These are phyloP conservation scores for Arabis hirsuta DNA, from an alignment of 345 rosid species.

Conservation along the genomic window DNA sequence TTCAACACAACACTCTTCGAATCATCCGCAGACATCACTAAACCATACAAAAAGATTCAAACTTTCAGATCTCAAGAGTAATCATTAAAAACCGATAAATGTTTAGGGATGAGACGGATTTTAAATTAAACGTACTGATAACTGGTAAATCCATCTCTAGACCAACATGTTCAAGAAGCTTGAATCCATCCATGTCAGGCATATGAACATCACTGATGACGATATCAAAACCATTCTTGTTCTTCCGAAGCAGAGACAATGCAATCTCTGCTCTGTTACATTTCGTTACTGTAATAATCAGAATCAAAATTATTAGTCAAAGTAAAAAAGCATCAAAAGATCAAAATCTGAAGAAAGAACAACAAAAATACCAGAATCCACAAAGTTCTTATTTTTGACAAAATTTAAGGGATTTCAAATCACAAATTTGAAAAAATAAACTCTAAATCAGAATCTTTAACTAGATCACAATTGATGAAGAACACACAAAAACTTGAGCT, in stretches of 20 bases:
- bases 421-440: background rate
- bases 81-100: background rate
- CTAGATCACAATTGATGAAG: conserved; percentile 1
- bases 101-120: background rate
- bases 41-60: background rate
- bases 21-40: conserved; percentile 95
- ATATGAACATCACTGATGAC: conserved; percentile 88
- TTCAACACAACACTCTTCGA: conserved; percentile 66
- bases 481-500: background rate
- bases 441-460: background rate
- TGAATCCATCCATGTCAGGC: conserved; percentile 91
- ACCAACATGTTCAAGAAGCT: conserved; percentile 71
- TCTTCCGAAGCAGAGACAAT: conserved; percentile 55
- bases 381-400: background rate
- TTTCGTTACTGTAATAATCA: conserved; percentile 70
- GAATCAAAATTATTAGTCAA: conserved; percentile 1
- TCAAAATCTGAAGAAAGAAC: background rate
- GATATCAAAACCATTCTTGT: conserved; percentile 61
- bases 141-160: conserved; percentile 91
- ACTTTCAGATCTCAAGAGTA: conserved; percentile 17
- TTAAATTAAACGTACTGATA: conserved; percentile 56
- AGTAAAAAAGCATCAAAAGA: conserved; percentile 5
- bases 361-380: conserved; percentile 24
- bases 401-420: background rate
- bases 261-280: conserved; percentile 91